These are phyloP conservation scores for Nepenthes mirabilis DNA, from an alignment of 148 eudicot species.

Conservation along the genomic window DNA sequence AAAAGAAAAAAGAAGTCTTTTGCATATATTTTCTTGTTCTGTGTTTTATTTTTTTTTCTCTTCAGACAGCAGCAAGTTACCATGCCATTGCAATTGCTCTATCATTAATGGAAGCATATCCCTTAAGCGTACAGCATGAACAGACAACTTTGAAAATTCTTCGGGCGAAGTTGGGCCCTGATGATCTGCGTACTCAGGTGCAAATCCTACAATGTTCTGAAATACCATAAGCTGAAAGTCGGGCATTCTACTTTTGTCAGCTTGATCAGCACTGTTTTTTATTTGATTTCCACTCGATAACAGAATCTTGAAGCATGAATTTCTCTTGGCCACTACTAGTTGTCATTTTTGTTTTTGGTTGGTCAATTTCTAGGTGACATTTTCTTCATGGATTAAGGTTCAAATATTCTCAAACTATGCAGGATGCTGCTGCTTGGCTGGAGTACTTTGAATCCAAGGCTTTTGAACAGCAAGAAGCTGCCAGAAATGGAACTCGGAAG, in stretches of 20 bases:
- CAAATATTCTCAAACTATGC: slow-evolving; percentile 5
- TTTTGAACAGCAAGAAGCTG: slow-evolving; percentile 99
- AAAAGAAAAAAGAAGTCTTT: neutral
- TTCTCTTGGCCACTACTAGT: too few species aligned
- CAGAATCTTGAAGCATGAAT: too few species aligned
- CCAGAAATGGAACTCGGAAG: slow-evolving; percentile 87
- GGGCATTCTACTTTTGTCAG: neutral
- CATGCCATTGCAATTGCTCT: slow-evolving; percentile 99
- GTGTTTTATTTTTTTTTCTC: slow-evolving; percentile 9
- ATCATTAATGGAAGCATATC: slow-evolving; percentile 99
- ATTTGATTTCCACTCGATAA: too few species aligned
- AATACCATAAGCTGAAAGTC: neutral
- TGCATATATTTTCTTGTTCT: neutral
- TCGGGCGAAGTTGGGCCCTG: slow-evolving; percentile 95
- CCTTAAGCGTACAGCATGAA: slow-evolving; percentile 98
- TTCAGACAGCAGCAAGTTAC: slow-evolving; percentile 99
- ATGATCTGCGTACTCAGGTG: slow-evolving; percentile 99
- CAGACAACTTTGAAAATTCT: slow-evolving; percentile 96
- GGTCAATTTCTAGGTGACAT: too few species aligned
- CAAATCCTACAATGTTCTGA: neutral
- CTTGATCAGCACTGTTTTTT: too few species aligned
- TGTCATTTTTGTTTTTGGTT: too few species aligned
- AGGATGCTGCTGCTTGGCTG: slow-evolving; percentile 99
- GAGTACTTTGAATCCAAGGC: slow-evolving; percentile 99
- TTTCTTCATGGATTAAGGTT: too few species aligned